A percentile compares a stretch with the other conserved stretches of the same genome.
These are phyloP conservation scores for Dalbergia oliveri DNA, from an alignment of 306 rosid genomes.

Conservation along the genomic window DNA sequence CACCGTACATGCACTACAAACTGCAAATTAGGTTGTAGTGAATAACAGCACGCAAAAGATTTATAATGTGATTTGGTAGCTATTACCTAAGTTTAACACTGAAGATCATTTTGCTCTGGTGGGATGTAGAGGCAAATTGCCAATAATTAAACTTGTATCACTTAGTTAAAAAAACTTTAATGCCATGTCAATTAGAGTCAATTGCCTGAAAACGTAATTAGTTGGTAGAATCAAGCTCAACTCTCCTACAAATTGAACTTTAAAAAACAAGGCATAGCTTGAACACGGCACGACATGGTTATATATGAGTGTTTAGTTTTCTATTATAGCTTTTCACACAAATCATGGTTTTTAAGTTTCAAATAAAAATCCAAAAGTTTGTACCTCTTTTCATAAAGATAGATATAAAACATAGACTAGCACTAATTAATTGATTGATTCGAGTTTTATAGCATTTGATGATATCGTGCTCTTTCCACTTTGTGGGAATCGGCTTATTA, in stretches of 20 bases:
- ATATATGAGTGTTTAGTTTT: no score
- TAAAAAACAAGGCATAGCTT: not conserved
- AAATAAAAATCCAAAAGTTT: no score
- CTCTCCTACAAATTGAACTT: not conserved
- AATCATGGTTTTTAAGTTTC: no score
- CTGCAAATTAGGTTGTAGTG: not conserved
- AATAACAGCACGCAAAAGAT: not conserved
- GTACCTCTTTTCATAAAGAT: no score
- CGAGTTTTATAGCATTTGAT: no score
- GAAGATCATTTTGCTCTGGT: not conserved
- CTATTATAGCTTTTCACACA: no score
- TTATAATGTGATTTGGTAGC: conserved; percentile 1
- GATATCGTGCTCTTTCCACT: no score
- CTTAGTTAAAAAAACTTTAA: not conserved
- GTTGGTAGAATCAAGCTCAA: not conserved
- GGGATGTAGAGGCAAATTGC: not conserved
- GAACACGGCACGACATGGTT: not conserved
- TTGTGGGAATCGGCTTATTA: no score
- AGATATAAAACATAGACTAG: no score
- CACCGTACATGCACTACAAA: not conserved
- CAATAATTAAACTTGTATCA: conserved; percentile 12
- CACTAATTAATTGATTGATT: no score
- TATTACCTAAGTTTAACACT: not conserved
- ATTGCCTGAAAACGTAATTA: not conserved
- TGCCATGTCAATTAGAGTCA: not conserved